Percentiles rank a stretch among this genome's conserved stretches.
phyloP scores from a whole-genome alignment of 345 rosid genomes.

The Hibiscus tridactylites region DNA sequence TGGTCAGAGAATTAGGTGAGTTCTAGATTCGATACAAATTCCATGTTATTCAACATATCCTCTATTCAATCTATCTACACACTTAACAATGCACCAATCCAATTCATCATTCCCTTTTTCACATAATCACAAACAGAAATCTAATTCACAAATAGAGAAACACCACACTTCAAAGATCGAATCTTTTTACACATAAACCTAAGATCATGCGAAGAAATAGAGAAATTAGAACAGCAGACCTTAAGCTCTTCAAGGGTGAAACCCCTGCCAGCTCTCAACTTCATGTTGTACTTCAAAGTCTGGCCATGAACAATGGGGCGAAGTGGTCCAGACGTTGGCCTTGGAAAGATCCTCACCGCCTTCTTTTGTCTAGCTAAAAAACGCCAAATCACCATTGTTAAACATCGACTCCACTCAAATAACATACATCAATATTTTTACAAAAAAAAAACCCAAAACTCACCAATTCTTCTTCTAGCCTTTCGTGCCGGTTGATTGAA shows the following conservation, averaged over 20 bases:
- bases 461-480: not conserved
- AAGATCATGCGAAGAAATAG: no score
- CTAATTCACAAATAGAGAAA: no score
- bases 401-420: not conserved
- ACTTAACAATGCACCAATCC: not conserved
- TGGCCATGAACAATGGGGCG: not conserved
- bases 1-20: not conserved
- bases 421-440: not conserved
- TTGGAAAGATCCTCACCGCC: not conserved
- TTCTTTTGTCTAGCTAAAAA: not conserved
- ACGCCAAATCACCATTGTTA: not conserved
- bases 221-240: not conserved
- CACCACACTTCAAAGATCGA: not conserved
- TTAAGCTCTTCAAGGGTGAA: not conserved
- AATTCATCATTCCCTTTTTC: not conserved
- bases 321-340: not conserved
- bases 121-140: not conserved
- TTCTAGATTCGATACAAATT: not conserved
- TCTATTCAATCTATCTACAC: not conserved
- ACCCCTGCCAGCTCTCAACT: not conserved
- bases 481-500: not conserved
- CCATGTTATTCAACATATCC: not conserved
- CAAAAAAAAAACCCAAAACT: not conserved
- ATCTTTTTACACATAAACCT: not conserved
- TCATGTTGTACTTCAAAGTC: not conserved